Evolutionary conservation across 805 yeast species (phyloP).

Genomic region (Lipomyces anomalus): DNA sequence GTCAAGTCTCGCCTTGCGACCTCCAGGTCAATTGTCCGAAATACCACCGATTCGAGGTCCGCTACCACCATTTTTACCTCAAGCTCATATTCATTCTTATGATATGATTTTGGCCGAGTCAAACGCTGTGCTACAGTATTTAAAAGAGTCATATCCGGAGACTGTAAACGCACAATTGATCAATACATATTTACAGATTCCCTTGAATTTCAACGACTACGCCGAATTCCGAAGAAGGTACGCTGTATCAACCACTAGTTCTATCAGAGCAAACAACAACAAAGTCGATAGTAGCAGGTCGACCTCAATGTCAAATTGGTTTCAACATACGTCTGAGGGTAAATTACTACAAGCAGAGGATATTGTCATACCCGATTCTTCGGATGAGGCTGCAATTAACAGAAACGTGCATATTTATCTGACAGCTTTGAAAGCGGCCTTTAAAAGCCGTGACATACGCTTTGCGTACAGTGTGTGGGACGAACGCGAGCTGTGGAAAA

Average conservation of each 20-base stretch:
- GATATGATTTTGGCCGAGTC: constrained; percentile 63
- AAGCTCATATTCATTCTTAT: constrained; percentile 37
- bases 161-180: constrained; percentile 41
- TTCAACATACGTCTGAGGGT: not conserved
- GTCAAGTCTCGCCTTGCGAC: no score
- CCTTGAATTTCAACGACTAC: constrained; percentile 51
- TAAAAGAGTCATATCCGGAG: constrained; percentile 41
- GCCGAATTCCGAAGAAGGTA: constrained; percentile 29
- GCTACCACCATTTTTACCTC: constrained; percentile 68
- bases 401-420: constrained; percentile 50
- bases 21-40: not conserved
- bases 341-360: no score
- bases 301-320: not conserved
- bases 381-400: constrained; percentile 27
- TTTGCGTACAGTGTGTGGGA: constrained; percentile 67
- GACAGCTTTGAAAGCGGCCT: constrained; percentile 62
- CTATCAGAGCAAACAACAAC: not conserved
- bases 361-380: constrained; percentile 15
- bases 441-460: constrained; percentile 45
- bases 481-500: constrained; percentile 72
- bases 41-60: not conserved
- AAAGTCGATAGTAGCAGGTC: not conserved
- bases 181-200: constrained; percentile 57
- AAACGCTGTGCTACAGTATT: constrained; percentile 64
- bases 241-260: constrained; percentile 34